A percentile compares a stretch with the other conserved stretches of the same genome.
phyloP scores from a whole-genome alignment of 2,329 filamentous ascomycete species.

The Colletotrichum falcatum region DNA sequence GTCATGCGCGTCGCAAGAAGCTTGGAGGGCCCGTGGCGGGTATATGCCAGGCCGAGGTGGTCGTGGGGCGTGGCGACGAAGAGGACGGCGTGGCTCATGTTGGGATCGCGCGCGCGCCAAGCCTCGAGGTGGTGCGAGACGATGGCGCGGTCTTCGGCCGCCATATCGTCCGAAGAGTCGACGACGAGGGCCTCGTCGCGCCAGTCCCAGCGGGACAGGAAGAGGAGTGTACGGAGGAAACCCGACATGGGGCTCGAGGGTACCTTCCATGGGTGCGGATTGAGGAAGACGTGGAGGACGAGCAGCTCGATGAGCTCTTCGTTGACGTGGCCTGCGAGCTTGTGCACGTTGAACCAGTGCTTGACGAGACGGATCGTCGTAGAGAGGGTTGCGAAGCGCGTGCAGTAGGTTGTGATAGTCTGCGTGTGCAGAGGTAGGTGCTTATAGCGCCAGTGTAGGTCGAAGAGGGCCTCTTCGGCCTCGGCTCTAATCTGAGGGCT shows the following conservation, averaged over 20 bases:
- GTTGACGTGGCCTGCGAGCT: slow-evolving; percentile 79
- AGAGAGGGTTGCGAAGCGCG: slow-evolving; percentile 82
- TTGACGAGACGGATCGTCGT: slow-evolving; percentile 87
- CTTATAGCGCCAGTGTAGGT: slow-evolving; percentile 78
- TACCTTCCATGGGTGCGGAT: slow-evolving; percentile 82
- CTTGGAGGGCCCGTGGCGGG: slow-evolving; percentile 76
- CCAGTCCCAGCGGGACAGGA: slow-evolving; percentile 94
- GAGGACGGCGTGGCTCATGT: slow-evolving; percentile 84
- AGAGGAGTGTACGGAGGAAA: slow-evolving; percentile 82
- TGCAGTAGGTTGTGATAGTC: slow-evolving; percentile 82
- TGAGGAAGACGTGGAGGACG: slow-evolving; percentile 80
- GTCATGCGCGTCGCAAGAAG: slow-evolving; percentile 89
- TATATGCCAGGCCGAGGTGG: slow-evolving; percentile 83
- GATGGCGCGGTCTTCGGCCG: slow-evolving; percentile 67
- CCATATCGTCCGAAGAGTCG: slow-evolving; percentile 77
- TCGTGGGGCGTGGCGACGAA: slow-evolving; percentile 87
- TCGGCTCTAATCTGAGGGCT: slow-evolving; percentile 76
- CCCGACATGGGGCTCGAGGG: slow-evolving; percentile 84
- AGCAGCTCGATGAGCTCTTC: slow-evolving; percentile 89
- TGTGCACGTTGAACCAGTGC: slow-evolving; percentile 88
- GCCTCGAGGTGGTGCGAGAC: slow-evolving; percentile 81
- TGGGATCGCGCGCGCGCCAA: slow-evolving; percentile 89
- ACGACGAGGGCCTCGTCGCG: slow-evolving; percentile 83
- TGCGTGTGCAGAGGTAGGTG: slow-evolving; percentile 84
- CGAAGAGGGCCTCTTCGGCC: slow-evolving; percentile 75